phyloP scores from a whole-genome alignment of 2,329 filamentous ascomycete species.

The Alternaria atra region DNA sequence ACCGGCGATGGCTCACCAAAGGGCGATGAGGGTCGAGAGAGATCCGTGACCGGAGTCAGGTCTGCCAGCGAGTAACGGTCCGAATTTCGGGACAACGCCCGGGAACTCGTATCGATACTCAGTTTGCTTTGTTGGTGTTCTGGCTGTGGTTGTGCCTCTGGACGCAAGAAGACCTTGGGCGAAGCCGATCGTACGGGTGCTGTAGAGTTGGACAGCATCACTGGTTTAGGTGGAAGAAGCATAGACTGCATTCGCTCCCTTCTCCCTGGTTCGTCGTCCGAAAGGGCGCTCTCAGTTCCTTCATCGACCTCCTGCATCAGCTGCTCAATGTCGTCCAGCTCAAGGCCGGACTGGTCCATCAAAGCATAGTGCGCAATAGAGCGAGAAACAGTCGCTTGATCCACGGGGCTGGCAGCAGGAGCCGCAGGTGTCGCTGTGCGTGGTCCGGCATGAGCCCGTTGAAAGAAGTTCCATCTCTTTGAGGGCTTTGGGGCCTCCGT shows the following conservation, averaged over 20 bases:
- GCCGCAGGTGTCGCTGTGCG: slow-evolving; percentile 44
- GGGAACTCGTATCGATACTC: slow-evolving; percentile 33
- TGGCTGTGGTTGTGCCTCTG: slow-evolving; percentile 25
- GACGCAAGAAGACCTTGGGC: slow-evolving; percentile 47
- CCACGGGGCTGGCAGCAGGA: slow-evolving; percentile 53
- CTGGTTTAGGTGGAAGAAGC: slow-evolving; percentile 49
- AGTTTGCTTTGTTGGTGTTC: slow-evolving; percentile 26
- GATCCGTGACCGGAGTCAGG: slow-evolving; percentile 46
- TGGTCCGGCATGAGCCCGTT: slow-evolving; percentile 56
- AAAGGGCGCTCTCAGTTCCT: slow-evolving; percentile 28
- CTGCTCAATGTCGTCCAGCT: slow-evolving; percentile 57
- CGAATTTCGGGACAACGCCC: slow-evolving; percentile 11
- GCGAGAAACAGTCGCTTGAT: slow-evolving; percentile 44
- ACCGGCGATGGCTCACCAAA: slow-evolving; percentile 30
- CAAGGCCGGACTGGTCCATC: slow-evolving; percentile 59
- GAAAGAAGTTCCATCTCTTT: slow-evolving; percentile 68
- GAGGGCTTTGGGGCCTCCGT: slow-evolving; percentile 50
- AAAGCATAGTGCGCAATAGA: slow-evolving; percentile 68
- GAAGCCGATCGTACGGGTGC: slow-evolving; percentile 44
- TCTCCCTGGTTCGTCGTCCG: slow-evolving; percentile 32
- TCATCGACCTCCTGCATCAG: slow-evolving; percentile 56
- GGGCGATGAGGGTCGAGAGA: slow-evolving; percentile 44
- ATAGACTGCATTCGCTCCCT: slow-evolving; percentile 50
- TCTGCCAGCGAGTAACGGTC: slow-evolving; percentile 35
- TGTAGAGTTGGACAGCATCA: slow-evolving; percentile 40